Conservation (phyloP, 805 yeast species). For the Starmerella gropengiesseri region DNA sequence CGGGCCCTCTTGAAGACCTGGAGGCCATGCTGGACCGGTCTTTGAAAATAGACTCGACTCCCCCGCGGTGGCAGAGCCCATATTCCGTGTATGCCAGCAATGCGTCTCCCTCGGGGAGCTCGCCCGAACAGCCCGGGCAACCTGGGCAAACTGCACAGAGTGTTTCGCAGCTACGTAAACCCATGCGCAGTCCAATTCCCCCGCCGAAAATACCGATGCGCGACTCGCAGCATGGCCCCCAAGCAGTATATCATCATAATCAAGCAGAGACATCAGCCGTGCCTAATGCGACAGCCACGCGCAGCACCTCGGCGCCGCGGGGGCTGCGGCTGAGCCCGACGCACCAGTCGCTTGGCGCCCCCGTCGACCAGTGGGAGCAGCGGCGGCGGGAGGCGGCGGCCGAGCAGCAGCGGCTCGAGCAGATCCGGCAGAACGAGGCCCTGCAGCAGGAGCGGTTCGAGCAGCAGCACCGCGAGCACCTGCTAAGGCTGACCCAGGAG, state of each 20-base stretch:
- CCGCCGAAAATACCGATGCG: conserved; percentile 3
- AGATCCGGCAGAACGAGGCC: conserved; percentile 9
- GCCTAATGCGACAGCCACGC: conserved; percentile 8
- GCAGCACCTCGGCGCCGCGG: conserved; percentile 6
- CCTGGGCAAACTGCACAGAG: too few relatives aligned
- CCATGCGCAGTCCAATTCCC: conserved; percentile 2
- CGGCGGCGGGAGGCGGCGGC: conserved; percentile 6
- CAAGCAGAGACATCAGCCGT: conserved; percentile 14
- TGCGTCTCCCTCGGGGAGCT: conserved; percentile 1
- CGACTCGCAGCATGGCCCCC: background rate
- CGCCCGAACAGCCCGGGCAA: conserved; percentile 3
- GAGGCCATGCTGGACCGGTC: conserved; percentile 21
- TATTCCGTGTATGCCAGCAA: background rate
- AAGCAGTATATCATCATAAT: conserved; percentile 1
- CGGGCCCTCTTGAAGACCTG: conserved; percentile 18
- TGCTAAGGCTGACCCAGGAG: conserved; percentile 2
- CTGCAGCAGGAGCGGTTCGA: conserved; percentile 13
- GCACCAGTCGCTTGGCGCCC: conserved; percentile 6
- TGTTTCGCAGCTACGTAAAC: conserved; percentile 1
- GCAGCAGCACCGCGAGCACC: conserved; percentile 6
- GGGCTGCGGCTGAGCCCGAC: conserved; percentile 13
- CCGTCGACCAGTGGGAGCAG: conserved; percentile 1
- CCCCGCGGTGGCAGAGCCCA: conserved; percentile 17
- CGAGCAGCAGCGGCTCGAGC: conserved; percentile 12
- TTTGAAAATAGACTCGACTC: conserved; percentile 13